phyloP scores from a whole-genome alignment of 495 filamentous ascomycete genomes.

The Clohesyomyces aquaticus region DNA sequence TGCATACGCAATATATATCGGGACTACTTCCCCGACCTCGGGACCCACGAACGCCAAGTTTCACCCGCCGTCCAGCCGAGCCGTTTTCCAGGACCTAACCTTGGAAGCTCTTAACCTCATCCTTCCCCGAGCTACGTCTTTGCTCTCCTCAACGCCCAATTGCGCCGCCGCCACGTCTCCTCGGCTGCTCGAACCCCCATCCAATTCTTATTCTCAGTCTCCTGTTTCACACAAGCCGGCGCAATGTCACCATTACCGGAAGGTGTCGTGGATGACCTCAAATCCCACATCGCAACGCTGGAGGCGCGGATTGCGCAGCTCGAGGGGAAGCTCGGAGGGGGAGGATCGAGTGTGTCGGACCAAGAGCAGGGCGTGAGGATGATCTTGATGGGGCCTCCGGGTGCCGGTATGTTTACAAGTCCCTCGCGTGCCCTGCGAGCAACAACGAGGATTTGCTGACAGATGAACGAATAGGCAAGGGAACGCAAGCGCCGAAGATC shows the following conservation, averaged over 20 bases:
- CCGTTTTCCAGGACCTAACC: conserved; percentile 20
- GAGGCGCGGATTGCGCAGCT: conserved; percentile 80
- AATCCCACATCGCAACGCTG: conserved; percentile 70
- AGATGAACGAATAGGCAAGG: conserved; percentile 75
- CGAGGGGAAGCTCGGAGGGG: conserved; percentile 63
- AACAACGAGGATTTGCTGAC: conserved; percentile 36
- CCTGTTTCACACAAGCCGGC: conserved; percentile 17
- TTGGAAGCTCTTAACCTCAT: conserved; percentile 1
- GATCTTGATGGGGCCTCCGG: conserved; percentile 96
- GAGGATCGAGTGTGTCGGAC: conserved; percentile 51
- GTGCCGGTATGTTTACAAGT: conserved; percentile 72
- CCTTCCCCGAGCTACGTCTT: neutral
- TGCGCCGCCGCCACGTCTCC: conserved; percentile 28
- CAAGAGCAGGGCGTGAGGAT: conserved; percentile 70
- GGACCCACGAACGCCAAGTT: conserved; percentile 13
- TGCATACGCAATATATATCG: conserved; percentile 2
- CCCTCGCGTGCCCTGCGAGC: neutral
- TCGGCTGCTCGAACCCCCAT: conserved; percentile 8
- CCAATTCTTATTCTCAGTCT: conserved; percentile 2
- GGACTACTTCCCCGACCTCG: conserved; percentile 18
- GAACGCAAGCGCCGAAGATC: conserved; percentile 95
- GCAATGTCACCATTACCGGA: conserved; percentile 47
- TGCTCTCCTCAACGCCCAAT: conserved; percentile 23
- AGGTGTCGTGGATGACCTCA: conserved; percentile 48
- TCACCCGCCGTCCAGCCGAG: conserved; percentile 18